Evolutionary conservation across 768 basidiomycete genomes (phyloP).

Genomic region (Boletus huronensis): DNA sequence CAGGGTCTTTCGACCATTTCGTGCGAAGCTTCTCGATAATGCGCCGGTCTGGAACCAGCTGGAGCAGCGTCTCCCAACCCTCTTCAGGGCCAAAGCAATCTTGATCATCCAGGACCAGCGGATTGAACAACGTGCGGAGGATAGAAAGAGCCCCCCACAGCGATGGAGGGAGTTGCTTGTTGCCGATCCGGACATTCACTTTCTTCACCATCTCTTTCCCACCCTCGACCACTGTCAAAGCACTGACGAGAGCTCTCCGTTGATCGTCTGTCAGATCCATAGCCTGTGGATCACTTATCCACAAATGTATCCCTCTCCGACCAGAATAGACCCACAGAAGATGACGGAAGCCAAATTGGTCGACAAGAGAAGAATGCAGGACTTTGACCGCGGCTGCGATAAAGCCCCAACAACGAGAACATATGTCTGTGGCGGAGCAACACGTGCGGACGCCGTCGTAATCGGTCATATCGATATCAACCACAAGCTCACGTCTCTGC

Average conservation of each 20-base stretch:
- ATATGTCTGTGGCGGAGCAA: conserved; percentile 88
- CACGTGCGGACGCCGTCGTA: conserved; percentile 95
- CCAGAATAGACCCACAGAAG: conserved; percentile 99
- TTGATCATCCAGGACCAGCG: conserved; percentile 77
- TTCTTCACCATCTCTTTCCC: conserved; percentile 80
- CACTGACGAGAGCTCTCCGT: conserved; percentile 80
- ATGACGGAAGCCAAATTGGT: conserved; percentile 88
- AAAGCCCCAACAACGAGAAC: conserved; percentile 91
- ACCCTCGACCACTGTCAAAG: conserved; percentile 78
- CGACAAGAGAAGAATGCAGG: conserved; percentile 70
- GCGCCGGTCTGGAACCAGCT: conserved; percentile 65
- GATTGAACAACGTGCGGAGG: conserved; percentile 55
- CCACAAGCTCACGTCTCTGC: conserved; percentile 85
- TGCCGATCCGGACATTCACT: conserved; percentile 60
- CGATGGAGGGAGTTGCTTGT: conserved; percentile 62
- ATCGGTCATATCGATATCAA: conserved; percentile 99
- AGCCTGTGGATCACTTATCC: conserved; percentile 90
- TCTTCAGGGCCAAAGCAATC: conserved; percentile 70
- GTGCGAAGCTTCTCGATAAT: conserved; percentile 46
- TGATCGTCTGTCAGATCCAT: conserved; percentile 90
- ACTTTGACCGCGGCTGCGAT: conserved; percentile 91
- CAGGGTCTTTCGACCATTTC: conserved; percentile 56
- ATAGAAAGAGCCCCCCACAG: conserved; percentile 53
- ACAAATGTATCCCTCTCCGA: conserved; percentile 95
- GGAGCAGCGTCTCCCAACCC: conserved; percentile 71